Base-by-base conservation (phyloP, 2,329 filamentous ascomycete species). In the Xylaria sp. region DNA sequence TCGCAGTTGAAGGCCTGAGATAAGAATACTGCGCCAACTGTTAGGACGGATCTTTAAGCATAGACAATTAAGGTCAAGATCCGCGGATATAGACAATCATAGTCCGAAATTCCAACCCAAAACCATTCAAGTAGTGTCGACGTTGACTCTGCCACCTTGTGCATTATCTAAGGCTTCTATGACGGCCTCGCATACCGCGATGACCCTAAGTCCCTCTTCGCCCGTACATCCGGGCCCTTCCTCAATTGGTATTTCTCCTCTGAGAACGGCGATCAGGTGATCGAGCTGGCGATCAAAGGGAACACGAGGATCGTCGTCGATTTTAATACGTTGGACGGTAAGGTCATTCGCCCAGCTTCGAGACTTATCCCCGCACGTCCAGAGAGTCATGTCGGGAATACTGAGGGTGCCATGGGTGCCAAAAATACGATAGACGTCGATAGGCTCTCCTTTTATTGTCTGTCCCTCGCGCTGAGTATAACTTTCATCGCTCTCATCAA, bases 361-460 rank as follows among this genome's bases (percentile, higher is more conserved):
- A 13, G 61, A 18, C 41, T 41, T 32, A 32, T 43, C 52, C 1
- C 43, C 61, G 20, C 41, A 63, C 32, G 43, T 63, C 61, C 43
- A 58, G 23, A 64, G 53, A 7, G 53, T 64, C 61, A 64, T 58
- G 32, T 58, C 53, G 4, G 61, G 61, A 8, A 64, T 53, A 18
- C 61, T 64, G 1, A 64, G 45, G 1, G 61, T 64, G 25, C 55
- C 62, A n/a, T 65, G 15, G 2, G 62, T 60, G 9, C 55, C 62
- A 15, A 65, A 36, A 20, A 65, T 59, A n/a, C 62, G 45, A 36
- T 60, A 59, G n/a, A 60, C 62, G 18, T 65, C 62, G n/a, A 59
- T 20, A 20, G 55, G 36, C 10, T 57, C 53, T 23, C 18, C 32
- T 9, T 41, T 32, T 52, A 32, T 23, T 9, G 52, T 20, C 60